Conservation (phyloP, 75 land plant species). For the Chamaecyparis obtusa region DNA sequence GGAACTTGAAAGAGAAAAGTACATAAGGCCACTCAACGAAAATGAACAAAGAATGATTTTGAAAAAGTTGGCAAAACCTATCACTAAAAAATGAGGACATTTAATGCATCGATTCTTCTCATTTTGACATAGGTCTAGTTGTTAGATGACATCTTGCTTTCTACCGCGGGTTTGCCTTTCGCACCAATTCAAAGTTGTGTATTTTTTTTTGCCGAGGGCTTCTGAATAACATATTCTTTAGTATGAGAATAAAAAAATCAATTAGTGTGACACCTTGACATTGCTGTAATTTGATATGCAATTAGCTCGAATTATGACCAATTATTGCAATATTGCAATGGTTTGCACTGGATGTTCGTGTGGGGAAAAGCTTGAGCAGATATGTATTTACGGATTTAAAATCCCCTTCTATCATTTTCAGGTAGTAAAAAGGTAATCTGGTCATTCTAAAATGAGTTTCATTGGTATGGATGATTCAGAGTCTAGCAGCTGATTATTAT, state of each 20-base stretch:
- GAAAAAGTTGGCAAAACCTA: neutral
- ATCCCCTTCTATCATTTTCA: neutral
- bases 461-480: neutral
- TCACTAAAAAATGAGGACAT: neutral
- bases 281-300: neutral
- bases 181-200: neutral
- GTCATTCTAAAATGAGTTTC: neutral
- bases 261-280: neutral
- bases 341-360: neutral
- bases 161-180: neutral
- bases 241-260: conserved; percentile 3
- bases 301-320: neutral
- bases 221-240: conserved; percentile 4
- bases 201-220: neutral
- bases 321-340: neutral
- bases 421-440: neutral
- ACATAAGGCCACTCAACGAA: neutral
- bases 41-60: neutral
- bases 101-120: neutral
- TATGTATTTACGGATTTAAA: neutral
- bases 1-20: neutral
- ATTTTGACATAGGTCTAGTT: neutral
- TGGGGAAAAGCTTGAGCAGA: neutral
- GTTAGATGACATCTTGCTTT: neutral
- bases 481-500: neutral